Base-by-base conservation (phyloP, 805 yeast species). In the Candida xiaguanensis region DNA sequence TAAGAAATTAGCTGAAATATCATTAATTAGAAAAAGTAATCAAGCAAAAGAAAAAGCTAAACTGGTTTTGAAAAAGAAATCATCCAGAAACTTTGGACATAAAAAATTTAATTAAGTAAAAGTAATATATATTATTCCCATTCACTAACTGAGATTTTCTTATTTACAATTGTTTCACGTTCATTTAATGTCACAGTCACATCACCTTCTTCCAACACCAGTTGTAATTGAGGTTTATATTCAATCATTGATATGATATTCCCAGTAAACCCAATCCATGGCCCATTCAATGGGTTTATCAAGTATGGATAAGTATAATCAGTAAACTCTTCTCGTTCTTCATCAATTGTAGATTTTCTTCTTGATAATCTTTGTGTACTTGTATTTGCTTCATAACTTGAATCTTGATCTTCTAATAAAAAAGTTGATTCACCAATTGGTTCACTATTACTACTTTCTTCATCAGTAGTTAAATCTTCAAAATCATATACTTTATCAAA, bases 241-340 rank as follows among this genome's bases (percentile, higher is more conserved):
- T 65, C 62, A 14, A 73, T 58, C 52, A 63, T 59, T 33, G 72
- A 68, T 9, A 75, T 63, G 38, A 57, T 59, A 46, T 77, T 77
- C 0, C 80, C 80, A 24, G 68, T 72, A 47, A 77, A 77, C 8
- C 80, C 82, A 17, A 75, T 59, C 74, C 80, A 70, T 7, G 81
- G 78, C 0, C 82, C 82, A 46, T 75, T 66, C 41, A 75, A 52
- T 5, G 71, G 67, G 41, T 75, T 75, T 1, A 54, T 51, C 28
- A 77, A 51, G 38, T 57, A 57, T 1, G 82, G 82, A 48, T 74
- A 72, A 1, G 72, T 65, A 50, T 77, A 77, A 43, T 67, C 74
- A 15, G 71, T 69, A 37, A 54, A 65, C 41, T 65, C 72, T 47
- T 77, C 82, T 38, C 82, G 50, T 42, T 75, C 78, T 50, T 77